These are phyloP conservation scores for Cryptosporidium ryanae DNA, from an alignment of 169 alveolate species.

Conservation along the genomic window DNA sequence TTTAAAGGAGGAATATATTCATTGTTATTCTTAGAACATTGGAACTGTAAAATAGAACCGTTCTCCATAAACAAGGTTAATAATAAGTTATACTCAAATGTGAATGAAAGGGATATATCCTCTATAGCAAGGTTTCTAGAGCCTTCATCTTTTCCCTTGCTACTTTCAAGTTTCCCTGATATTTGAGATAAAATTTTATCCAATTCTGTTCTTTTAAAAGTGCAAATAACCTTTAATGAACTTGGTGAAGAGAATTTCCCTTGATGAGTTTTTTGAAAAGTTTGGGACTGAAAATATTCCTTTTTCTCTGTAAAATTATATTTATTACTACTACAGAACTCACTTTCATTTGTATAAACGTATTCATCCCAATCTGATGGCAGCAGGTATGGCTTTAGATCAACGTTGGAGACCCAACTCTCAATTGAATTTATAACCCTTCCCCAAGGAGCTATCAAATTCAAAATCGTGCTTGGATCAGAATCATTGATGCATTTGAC, in stretches of 20 bases:
- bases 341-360: neutral
- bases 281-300: neutral
- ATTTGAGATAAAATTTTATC: slow-evolving; percentile 9
- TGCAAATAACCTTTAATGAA: slow-evolving; percentile 12
- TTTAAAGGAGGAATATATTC: slow-evolving; percentile 37
- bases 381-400: neutral
- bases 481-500: slow-evolving; percentile 22
- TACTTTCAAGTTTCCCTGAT: slow-evolving; percentile 1
- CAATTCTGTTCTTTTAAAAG: slow-evolving; percentile 18
- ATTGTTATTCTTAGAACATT: slow-evolving; percentile 25
- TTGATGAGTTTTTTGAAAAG: neutral
- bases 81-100: slow-evolving; percentile 35
- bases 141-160: neutral
- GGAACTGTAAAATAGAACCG: slow-evolving; percentile 60
- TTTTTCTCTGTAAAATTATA: neutral
- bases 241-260: slow-evolving; percentile 44
- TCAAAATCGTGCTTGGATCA: neutral
- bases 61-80: slow-evolving; percentile 32
- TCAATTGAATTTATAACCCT: slow-evolving; percentile 38
- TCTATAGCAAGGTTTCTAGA: neutral
- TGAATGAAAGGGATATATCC: slow-evolving; percentile 29
- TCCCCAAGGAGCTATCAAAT: slow-evolving; percentile 56
- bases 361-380: slow-evolving; percentile 74
- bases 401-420: slow-evolving; percentile 38
- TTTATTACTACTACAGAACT: neutral